These are phyloP conservation scores for Cutaneotrichosporon arboriforme DNA, from an alignment of 1,284 basidiomycete genomes.

Conservation along the genomic window DNA sequence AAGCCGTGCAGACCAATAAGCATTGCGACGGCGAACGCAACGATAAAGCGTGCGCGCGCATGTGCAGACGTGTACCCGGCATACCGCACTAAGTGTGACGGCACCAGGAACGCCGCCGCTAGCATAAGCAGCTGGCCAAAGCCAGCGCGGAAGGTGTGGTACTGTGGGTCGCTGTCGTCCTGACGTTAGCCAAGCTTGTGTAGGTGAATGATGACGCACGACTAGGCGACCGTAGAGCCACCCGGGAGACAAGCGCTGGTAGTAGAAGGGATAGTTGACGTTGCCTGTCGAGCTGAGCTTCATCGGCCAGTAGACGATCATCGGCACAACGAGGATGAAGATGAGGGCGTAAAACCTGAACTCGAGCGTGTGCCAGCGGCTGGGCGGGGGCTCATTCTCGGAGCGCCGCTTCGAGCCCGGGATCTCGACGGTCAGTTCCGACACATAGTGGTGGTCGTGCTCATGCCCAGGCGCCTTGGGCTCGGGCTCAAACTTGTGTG, in stretches of 20 bases:
- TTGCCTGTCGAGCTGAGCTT: constrained; percentile 69
- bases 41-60: constrained; percentile 44
- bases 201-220: neutral
- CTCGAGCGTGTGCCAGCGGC: constrained; percentile 73
- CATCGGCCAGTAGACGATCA: constrained; percentile 76
- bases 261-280: constrained; percentile 66
- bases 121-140: constrained; percentile 59
- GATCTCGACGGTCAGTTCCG: constrained; percentile 34
- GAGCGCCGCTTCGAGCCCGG: constrained; percentile 21
- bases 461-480: neutral
- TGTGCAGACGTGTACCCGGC: neutral
- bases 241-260: constrained; percentile 56
- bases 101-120: constrained; percentile 48
- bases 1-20: constrained; percentile 77
- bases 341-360: constrained; percentile 72
- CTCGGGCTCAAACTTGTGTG: neutral
- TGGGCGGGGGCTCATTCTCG: constrained; percentile 10
- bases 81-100: constrained; percentile 25
- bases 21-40: constrained; percentile 60
- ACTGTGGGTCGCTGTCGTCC: constrained; percentile 84
- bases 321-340: constrained; percentile 60
- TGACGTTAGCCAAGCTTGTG: neutral
- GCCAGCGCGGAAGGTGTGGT: constrained; percentile 73
- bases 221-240: constrained; percentile 52
- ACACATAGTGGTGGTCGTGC: constrained; percentile 15